Percentiles rank a stretch among this genome's conserved stretches.
These are phyloP conservation scores for Suhomyces anneliseae DNA, from an alignment of 1,139 yeast species.

Conservation along the genomic window DNA sequence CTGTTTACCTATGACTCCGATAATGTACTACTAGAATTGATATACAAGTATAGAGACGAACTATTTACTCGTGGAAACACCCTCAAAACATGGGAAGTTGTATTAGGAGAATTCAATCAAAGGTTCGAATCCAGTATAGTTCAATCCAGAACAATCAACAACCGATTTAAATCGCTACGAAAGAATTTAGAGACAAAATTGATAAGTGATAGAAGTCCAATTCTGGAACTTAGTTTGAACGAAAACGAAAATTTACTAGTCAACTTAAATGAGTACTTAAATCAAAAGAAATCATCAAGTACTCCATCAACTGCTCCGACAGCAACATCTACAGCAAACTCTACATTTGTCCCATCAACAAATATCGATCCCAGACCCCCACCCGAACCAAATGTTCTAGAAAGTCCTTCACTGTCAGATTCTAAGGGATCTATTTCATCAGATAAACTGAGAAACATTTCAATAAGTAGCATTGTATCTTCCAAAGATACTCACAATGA, in stretches of 20 bases:
- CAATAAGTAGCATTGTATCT: not conserved
- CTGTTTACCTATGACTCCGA: constrained; percentile 32
- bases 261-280: constrained; percentile 18
- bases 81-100: constrained; percentile 30
- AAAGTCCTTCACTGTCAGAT: not conserved
- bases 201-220: constrained; percentile 15
- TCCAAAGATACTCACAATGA: not conserved
- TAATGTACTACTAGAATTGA: constrained; percentile 22
- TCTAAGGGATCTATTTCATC: not conserved
- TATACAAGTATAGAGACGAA: constrained; percentile 22
- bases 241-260: constrained; percentile 30
- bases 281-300: constrained; percentile 3
- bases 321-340: not conserved
- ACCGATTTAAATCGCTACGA: constrained; percentile 26
- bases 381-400: not conserved
- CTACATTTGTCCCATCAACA: no score
- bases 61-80: constrained; percentile 32
- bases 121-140: constrained; percentile 21
- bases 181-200: constrained; percentile 26
- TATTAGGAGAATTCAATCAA: constrained; percentile 26
- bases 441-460: not conserved
- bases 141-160: constrained; percentile 33
- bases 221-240: constrained; percentile 18
- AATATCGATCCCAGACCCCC: not conserved
- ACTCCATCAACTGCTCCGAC: not conserved